These are phyloP conservation scores for Hymenoscyphus infarciens DNA, from an alignment of 2,329 filamentous ascomycete genomes.

Conservation along the genomic window DNA sequence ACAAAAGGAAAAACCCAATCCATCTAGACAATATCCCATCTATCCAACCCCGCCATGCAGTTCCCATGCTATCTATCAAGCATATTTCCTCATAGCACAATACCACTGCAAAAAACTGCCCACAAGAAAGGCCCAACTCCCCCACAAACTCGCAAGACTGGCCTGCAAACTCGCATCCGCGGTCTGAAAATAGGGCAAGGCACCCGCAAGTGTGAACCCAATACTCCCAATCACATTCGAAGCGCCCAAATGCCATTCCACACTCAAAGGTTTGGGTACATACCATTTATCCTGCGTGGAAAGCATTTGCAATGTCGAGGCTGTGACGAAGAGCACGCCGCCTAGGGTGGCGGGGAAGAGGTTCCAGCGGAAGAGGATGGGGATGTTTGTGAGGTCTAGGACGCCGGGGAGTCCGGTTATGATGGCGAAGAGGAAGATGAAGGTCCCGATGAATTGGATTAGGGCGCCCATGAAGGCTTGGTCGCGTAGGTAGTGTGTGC, in stretches of 20 bases:
- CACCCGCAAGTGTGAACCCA: conserved; percentile 24
- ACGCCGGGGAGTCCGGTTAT: conserved; percentile 22
- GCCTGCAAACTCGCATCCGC: conserved; percentile 13
- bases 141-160: conserved; percentile 22
- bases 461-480: conserved; percentile 16
- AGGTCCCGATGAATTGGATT: conserved; percentile 22
- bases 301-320: conserved; percentile 16
- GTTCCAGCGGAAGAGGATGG: conserved; percentile 15
- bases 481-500: conserved; percentile 15
- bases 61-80: conserved; percentile 5
- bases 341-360: conserved; percentile 25
- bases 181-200: conserved; percentile 17
- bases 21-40: not conserved
- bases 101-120: conserved; percentile 27
- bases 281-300: conserved; percentile 22
- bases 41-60: not conserved
- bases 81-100: conserved; percentile 21
- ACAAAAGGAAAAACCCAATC: not conserved
- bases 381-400: conserved; percentile 16
- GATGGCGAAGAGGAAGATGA: conserved; percentile 25
- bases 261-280: conserved; percentile 7
- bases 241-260: conserved; percentile 22
- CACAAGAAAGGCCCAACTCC: conserved; percentile 25
- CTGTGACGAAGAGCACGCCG: conserved; percentile 22
- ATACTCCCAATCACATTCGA: conserved; percentile 23